Evolutionary conservation across 192 early-diverging fungal species (phyloP).

Genomic region (Fimicolochytrium jonesii): DNA sequence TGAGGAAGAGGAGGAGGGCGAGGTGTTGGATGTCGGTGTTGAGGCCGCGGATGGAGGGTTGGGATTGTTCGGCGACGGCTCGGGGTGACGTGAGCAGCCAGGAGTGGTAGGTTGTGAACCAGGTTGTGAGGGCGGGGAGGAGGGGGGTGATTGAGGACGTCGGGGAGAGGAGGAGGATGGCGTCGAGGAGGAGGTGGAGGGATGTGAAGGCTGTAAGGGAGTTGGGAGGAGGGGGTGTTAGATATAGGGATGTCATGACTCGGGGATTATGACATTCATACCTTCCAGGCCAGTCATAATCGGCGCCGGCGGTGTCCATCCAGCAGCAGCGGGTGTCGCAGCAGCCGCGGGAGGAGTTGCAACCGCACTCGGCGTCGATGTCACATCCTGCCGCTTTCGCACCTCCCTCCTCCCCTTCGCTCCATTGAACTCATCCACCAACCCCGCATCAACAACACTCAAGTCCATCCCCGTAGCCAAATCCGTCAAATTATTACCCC

Average conservation of each 20-base stretch:
- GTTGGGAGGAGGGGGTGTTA: background rate
- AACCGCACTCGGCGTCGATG: background rate
- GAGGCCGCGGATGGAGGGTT: constrained; percentile 54
- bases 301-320: background rate
- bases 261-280: background rate
- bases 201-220: background rate
- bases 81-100: constrained; percentile 24
- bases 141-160: background rate
- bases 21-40: constrained; percentile 52
- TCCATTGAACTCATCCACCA: background rate
- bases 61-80: constrained; percentile 1
- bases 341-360: background rate
- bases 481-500: background rate
- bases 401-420: background rate
- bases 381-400: background rate
- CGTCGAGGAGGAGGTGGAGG: constrained; percentile 18
- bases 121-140: constrained; percentile 1
- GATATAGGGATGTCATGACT: background rate
- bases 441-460: background rate
- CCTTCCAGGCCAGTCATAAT: background rate
- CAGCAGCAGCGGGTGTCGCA: background rate
- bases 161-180: background rate
- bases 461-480: background rate
- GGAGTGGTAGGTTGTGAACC: constrained; percentile 6
- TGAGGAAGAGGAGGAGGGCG: constrained; percentile 42